A percentile compares a stretch with the other conserved stretches of the same genome.
Evolutionary conservation across 148 eudicot species (phyloP).

Genomic region (Rhododendron vialii): DNA sequence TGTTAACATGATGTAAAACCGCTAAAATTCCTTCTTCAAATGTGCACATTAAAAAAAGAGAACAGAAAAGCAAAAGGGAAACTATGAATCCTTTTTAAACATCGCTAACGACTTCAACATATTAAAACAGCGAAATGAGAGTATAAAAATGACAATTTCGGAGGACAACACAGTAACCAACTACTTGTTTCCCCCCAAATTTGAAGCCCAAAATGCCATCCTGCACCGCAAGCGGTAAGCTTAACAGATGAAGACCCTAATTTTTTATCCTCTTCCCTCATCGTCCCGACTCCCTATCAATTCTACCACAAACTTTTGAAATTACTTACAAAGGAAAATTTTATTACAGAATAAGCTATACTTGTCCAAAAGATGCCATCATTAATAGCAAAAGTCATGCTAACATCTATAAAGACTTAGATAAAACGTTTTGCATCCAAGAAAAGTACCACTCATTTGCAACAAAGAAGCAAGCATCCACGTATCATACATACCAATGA

Average conservation of each 20-base stretch:
- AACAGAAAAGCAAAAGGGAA: not conserved
- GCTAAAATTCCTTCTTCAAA: not conserved
- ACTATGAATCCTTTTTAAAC: not conserved
- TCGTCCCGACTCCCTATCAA: not conserved
- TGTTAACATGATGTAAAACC: not conserved
- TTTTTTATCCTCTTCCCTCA: not conserved
- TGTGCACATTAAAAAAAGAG: not conserved
- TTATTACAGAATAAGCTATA: not conserved
- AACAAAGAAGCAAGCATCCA: not conserved
- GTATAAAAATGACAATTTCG: not conserved
- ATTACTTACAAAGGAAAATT: not conserved
- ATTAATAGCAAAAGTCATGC: not conserved
- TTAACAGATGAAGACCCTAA: not conserved
- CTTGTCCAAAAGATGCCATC: not conserved
- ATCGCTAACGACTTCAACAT: not conserved
- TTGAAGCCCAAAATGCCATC: not conserved
- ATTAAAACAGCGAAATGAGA: not conserved
- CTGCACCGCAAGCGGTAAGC: not conserved
- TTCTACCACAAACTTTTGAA: not conserved
- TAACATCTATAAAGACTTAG: not conserved
- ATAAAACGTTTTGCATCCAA: not conserved
- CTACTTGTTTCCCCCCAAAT: not conserved
- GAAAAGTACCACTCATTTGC: not conserved
- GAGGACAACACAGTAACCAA: not conserved
- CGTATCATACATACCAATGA: not conserved